Conservation (phyloP, 257 asterid species). For the Capsicum pubescens region DNA sequence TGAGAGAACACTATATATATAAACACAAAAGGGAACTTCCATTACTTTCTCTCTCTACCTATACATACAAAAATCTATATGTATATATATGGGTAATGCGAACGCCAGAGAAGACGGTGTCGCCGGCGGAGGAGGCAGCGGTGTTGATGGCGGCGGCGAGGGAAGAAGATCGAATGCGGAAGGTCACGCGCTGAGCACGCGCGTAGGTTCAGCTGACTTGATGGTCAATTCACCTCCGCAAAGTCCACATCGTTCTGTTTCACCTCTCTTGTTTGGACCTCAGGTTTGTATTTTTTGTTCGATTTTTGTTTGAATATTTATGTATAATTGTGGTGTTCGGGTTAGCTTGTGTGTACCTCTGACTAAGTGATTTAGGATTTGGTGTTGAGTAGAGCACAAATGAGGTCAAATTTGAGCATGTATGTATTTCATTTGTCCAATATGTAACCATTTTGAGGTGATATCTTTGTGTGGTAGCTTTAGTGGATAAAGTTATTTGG, state of each 20-base stretch:
- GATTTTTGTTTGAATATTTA: not conserved
- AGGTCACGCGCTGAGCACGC: conserved; percentile 45
- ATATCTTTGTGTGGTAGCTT: too few relatives aligned
- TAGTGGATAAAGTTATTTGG: too few relatives aligned
- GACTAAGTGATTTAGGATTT: too few relatives aligned
- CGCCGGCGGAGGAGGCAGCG: conserved; percentile 7
- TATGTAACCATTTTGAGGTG: too few relatives aligned
- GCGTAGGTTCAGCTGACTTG: conserved; percentile 65
- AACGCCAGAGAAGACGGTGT: conserved; percentile 58
- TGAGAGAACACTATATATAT: not conserved
- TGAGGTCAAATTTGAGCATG: too few relatives aligned
- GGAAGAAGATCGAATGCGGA: conserved; percentile 40
- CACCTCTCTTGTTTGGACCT: conserved; percentile 66
- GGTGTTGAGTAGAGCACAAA: too few relatives aligned
- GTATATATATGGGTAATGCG: conserved; percentile 71
- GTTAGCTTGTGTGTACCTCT: too few relatives aligned
- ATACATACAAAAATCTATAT: not conserved
- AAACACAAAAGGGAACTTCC: not conserved
- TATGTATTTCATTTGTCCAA: too few relatives aligned
- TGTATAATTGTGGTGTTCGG: not conserved
- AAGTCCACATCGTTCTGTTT: conserved; percentile 56
- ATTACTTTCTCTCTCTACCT: conserved; percentile 32
- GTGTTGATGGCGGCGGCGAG: conserved; percentile 35
- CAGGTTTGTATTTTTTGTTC: conserved; percentile 53
- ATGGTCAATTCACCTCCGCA: conserved; percentile 73